Base-by-base conservation (phyloP, 192 early-diverging fungal genomes). In the Coemansia sp. region DNA sequence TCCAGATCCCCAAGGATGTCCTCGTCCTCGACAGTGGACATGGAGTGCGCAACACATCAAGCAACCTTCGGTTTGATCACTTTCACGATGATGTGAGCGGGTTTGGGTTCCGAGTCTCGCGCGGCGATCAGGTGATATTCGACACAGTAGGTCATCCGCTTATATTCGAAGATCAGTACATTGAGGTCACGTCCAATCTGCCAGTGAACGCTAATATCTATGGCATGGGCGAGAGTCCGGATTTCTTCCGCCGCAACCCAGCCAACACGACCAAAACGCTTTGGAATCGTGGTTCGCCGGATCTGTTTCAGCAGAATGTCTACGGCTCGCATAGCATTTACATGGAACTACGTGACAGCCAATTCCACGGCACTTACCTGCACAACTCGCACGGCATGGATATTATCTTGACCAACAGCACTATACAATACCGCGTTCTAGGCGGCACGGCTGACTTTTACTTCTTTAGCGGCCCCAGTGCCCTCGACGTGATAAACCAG, bases 341-440 rank as follows among this genome's bases (percentile, higher is more conserved):
- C 66, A 75, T 89, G 39, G 90, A 91, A 77, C 73, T 89, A 45
- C 83, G 87, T 27, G 54, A 57, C 54, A 84, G 84, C 6, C 60
- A 66, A n/a, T 77, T 84, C 41, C 86, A 87, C 24, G 85, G 84
- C 35, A 72, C 63, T 1, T 89, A 88, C 36, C 59, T 91, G 57
- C 71, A 86, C 62, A 89, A 86, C 63, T 81, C 84, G n/a, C 86
- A 91, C 40, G 90, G 89, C 14, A 89, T 91, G 89, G 90, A 91
- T 69, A 79, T 91, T 37, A 77, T 75, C 9, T 40, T 87, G 50
- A 68, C 70, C 2, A 73, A 78, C 31, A 44, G 59, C 33, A 84
- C 81, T 14, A 69, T 91, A 16, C 87, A 86, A 29, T 91, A 89
- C 62, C 87, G 88, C 33, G 77, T 87, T 29, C 79, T 90, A 62